Conservation (phyloP, 83 land plant species). For the Thuja plicata region DNA sequence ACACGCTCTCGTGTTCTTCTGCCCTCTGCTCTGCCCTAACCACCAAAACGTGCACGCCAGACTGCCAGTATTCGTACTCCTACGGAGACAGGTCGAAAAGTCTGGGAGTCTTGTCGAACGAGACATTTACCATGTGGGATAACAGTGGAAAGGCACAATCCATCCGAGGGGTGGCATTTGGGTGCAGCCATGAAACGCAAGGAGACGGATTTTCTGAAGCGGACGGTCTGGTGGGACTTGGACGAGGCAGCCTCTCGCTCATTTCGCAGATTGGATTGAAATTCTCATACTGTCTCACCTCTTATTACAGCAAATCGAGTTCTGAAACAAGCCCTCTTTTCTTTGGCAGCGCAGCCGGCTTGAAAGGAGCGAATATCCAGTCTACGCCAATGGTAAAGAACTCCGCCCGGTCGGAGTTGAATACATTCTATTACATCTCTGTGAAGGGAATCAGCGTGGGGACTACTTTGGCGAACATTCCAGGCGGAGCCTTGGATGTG, state of each 20-base stretch:
- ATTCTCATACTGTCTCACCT: constrained; percentile 10
- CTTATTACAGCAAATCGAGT: background rate
- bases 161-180: constrained; percentile 20
- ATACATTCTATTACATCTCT: background rate
- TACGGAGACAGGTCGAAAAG: constrained; percentile 39
- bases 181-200: constrained; percentile 40
- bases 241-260: background rate
- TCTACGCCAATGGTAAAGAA: constrained; percentile 1
- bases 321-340: constrained; percentile 3
- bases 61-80: constrained; percentile 15
- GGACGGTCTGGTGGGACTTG: constrained; percentile 60
- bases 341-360: background rate
- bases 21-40: constrained; percentile 10
- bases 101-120: constrained; percentile 27
- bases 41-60: background rate
- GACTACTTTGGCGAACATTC: background rate
- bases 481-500: background rate
- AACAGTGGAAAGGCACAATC: background rate
- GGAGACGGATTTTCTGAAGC: constrained; percentile 15
- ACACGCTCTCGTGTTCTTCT: background rate
- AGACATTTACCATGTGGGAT: constrained; percentile 34
- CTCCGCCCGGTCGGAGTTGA: background rate
- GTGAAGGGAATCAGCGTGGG: constrained; percentile 8
- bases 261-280: constrained; percentile 1
- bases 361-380: background rate